These are phyloP conservation scores for Helicostylum pulchrum DNA, from an alignment of 192 early-diverging fungal species.

Conservation along the genomic window DNA sequence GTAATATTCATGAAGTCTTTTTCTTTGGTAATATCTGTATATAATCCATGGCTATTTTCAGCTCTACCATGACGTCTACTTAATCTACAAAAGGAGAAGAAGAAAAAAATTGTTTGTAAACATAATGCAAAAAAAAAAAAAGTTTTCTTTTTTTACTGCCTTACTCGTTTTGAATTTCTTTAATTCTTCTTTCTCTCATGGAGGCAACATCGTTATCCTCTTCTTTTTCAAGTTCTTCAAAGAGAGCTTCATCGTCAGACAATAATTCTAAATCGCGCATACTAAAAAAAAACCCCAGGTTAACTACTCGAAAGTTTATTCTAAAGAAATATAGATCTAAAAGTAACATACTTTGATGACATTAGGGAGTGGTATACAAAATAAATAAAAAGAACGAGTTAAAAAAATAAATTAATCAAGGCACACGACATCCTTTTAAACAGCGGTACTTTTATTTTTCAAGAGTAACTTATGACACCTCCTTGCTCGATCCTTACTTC, in stretches of 20 bases:
- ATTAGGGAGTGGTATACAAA: too few relatives aligned
- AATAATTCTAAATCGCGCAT: conserved; percentile 42
- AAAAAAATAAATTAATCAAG: too few relatives aligned
- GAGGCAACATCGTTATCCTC: conserved; percentile 65
- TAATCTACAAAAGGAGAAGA: conserved; percentile 44
- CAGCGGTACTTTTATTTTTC: too few relatives aligned
- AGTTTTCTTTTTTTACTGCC: conserved; percentile 12
- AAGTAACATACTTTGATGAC: too few relatives aligned
- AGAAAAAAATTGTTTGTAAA: neutral
- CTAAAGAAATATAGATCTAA: too few relatives aligned
- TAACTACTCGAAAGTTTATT: too few relatives aligned
- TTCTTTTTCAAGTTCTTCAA: conserved; percentile 85
- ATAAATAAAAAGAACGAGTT: too few relatives aligned
- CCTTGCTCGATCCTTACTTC: conserved; percentile 16
- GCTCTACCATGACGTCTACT: conserved; percentile 56
- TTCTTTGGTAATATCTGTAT: conserved; percentile 70
- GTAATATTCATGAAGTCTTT: conserved; percentile 82
- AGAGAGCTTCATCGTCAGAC: conserved; percentile 69
- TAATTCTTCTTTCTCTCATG: conserved; percentile 80
- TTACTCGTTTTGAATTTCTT: conserved; percentile 84
- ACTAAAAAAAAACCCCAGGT: neutral
- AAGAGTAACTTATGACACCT: conserved; percentile 3
- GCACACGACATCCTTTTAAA: too few relatives aligned
- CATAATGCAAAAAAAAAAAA: neutral
- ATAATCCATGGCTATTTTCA: conserved; percentile 71